Evolutionary conservation across 768 basidiomycete species (phyloP), one percentile per base, ranked within the genome.

Genomic region (Kwoniella europaea): DNA sequence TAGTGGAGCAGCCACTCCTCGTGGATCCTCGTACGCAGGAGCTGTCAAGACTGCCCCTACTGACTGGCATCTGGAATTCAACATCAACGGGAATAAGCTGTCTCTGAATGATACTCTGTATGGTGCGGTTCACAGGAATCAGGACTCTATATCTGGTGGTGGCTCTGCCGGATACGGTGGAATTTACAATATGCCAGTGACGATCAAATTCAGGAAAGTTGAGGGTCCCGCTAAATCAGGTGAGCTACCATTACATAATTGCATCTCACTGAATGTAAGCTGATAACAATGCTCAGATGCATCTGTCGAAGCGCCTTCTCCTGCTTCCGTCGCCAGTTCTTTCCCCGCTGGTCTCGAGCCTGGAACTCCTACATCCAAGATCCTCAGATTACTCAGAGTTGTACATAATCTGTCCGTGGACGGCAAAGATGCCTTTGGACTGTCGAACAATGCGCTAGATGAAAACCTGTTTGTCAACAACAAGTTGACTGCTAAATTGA

Each of bases 11-110:
- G 56, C 43, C 16, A 70, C 72, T 7, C 71, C 74, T 5, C 65
- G 69, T 15, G 67, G 66, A 9, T 74, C 65, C 1, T 98, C 97
- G 1, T 99, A 99, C 82, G 97, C 97, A 41, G 91, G 94, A 3
- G 95, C 95, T 13, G 87, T 98, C 68, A 97, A 94, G 85, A 86
- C 93, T 0, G 94, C 93, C 79, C 94, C 96, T 4, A 89, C 88
- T 16, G 96, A 98, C 79, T 99, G 94, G 93, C 95, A 99, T 82
- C 89, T 98, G 63, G 91, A 97, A 83, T 98, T 99, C 84, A 91
- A 88, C 10, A 91, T 98, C 89, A 93, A 93, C 79, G 94, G 94
- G 71, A 90, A 92, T 57, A 84, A 88, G 22, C 85, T 98, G 18
- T 91, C 92, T 0, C 84, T 95, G 69, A 92, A 95, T 81, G 86